These are phyloP conservation scores for Thalassiosira mediterranea DNA, from an alignment of 352 stramenopile species.

Conservation along the genomic window DNA sequence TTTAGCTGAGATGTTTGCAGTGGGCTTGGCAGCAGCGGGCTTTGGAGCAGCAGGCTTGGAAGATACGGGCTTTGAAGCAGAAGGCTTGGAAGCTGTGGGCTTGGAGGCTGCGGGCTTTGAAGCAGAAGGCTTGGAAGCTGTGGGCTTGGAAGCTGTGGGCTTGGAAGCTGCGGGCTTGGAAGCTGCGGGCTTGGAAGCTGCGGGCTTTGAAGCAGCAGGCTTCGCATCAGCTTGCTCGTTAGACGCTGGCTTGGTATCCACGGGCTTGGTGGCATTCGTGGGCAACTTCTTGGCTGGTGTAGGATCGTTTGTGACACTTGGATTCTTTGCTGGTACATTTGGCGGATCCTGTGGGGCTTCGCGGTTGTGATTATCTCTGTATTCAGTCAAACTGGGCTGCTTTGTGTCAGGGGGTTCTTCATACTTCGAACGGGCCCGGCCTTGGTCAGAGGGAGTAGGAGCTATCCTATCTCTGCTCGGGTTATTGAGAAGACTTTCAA, in stretches of 20 bases:
- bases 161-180: not conserved
- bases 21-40: too few species aligned
- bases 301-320: not conserved
- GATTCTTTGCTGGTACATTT: not conserved
- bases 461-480: slow-evolving; percentile 1
- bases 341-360: slow-evolving; percentile 11
- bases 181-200: too few species aligned
- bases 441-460: slow-evolving; percentile 1
- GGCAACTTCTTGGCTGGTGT: not conserved
- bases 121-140: not conserved
- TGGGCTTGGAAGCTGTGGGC: not conserved
- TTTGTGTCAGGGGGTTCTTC: slow-evolving; percentile 14
- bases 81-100: not conserved
- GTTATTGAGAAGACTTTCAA: slow-evolving; percentile 14
- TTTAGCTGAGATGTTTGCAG: too few species aligned
- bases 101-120: not conserved
- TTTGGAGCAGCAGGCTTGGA: not conserved
- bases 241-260: too few species aligned
- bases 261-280: too few species aligned
- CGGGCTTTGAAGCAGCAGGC: too few species aligned
- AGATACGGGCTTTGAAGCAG: too few species aligned
- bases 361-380: not conserved
- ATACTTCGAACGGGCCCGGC: not conserved
- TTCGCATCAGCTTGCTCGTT: too few species aligned
- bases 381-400: slow-evolving; percentile 10